Percentiles rank a stretch among this genome's conserved stretches.
Conservation (phyloP, 441 rosid genomes). For the Jatropha podagrica region DNA sequence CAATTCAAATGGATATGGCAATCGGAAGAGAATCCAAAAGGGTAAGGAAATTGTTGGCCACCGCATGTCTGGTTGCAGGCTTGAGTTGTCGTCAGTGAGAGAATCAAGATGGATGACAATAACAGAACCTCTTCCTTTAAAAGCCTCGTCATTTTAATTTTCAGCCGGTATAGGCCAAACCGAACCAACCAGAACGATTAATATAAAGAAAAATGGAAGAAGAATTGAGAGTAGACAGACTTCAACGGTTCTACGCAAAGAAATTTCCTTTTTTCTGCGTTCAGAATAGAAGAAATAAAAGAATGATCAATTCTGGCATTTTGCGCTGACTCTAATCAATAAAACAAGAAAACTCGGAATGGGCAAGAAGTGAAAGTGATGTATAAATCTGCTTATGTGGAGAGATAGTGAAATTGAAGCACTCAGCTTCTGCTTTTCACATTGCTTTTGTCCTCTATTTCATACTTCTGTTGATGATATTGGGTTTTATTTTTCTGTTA, state of each 20-base stretch:
- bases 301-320: neutral
- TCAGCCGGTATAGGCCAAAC: neutral
- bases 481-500: too few relatives aligned
- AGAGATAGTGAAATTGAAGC: neutral
- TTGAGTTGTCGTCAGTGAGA: slow-evolving; percentile 5
- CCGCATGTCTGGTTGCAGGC: slow-evolving; percentile 51
- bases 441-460: slow-evolving; percentile 11
- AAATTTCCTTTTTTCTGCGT: neutral
- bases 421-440: slow-evolving; percentile 14
- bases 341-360: neutral
- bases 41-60: slow-evolving; percentile 34
- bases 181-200: neutral
- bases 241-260: too few relatives aligned
- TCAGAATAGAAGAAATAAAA: neutral
- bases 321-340: neutral
- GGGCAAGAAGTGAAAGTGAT: neutral
- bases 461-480: slow-evolving; percentile 1
- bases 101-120: slow-evolving; percentile 14
- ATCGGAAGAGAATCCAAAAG: slow-evolving; percentile 70
- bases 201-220: neutral
- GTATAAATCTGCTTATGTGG: neutral
- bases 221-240: too few relatives aligned
- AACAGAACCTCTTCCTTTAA: slow-evolving; percentile 3
- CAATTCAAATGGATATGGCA: slow-evolving; percentile 60
- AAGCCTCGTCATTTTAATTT: neutral